A percentile compares a stretch with the other conserved stretches of the same genome.
Evolutionary conservation across 495 filamentous ascomycete genomes (phyloP).

Genomic region (Aspergillus egyptiacus): DNA sequence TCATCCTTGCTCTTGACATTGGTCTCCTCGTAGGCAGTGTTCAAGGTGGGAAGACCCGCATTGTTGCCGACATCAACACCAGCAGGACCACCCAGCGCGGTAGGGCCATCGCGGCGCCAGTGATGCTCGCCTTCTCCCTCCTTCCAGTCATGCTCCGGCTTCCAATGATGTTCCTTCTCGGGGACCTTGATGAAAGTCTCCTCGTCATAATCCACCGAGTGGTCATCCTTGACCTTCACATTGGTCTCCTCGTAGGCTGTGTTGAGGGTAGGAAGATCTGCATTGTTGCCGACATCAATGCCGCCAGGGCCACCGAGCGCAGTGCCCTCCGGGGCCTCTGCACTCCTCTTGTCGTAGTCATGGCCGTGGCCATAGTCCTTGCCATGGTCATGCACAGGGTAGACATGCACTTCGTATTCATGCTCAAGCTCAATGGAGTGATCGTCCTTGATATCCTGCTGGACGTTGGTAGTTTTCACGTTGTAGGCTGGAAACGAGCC

Average conservation of each 20-base stretch:
- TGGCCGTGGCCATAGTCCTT: background rate
- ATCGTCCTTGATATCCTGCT: too few relatives aligned
- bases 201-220: slow-evolving; percentile 5
- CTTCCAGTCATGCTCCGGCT: background rate
- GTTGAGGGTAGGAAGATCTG: slow-evolving; percentile 16
- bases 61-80: slow-evolving; percentile 7
- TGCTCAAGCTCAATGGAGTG: slow-evolving; percentile 15
- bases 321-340: background rate
- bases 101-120: background rate
- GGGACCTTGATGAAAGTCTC: slow-evolving; percentile 13
- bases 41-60: background rate
- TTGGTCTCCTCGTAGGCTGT: background rate
- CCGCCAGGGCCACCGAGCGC: background rate
- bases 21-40: background rate
- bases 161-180: slow-evolving; percentile 19
- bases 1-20: slow-evolving; percentile 23
- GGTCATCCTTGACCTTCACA: slow-evolving; percentile 26
- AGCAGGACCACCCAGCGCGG: background rate
- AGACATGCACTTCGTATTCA: slow-evolving; percentile 18
- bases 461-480: too few relatives aligned
- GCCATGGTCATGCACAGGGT: background rate
- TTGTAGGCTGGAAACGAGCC: too few relatives aligned
- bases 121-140: background rate
- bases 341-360: too few relatives aligned
- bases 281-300: background rate